Percentiles rank a stretch among this genome's conserved stretches.
Evolutionary conservation across 2,329 filamentous ascomycete genomes (phyloP).

Genomic region (Fusarium tuaranense): DNA sequence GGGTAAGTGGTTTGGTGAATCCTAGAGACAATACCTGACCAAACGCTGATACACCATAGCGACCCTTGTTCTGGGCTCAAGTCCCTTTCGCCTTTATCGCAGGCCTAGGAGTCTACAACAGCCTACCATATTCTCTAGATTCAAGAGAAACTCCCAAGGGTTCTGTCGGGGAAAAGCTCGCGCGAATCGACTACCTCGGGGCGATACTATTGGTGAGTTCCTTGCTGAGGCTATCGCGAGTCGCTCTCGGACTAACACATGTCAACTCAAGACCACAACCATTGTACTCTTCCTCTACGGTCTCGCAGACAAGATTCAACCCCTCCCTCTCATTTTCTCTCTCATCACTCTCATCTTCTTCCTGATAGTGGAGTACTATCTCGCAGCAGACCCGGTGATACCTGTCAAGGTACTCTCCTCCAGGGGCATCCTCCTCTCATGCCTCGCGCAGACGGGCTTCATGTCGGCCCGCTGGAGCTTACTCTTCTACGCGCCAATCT

Average conservation of each 20-base stretch:
- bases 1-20: constrained; percentile 64
- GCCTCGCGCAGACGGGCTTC: constrained; percentile 78
- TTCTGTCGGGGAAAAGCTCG: constrained; percentile 66
- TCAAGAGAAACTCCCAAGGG: constrained; percentile 14
- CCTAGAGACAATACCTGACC: not conserved
- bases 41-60: constrained; percentile 55
- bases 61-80: constrained; percentile 80
- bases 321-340: constrained; percentile 71
- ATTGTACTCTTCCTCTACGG: constrained; percentile 80
- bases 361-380: constrained; percentile 70
- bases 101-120: constrained; percentile 72
- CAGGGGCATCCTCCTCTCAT: constrained; percentile 78
- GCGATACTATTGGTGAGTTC: constrained; percentile 70
- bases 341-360: constrained; percentile 64
- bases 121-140: constrained; percentile 64
- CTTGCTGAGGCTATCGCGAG: not conserved
- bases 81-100: constrained; percentile 71
- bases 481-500: constrained; percentile 84
- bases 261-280: constrained; percentile 63
- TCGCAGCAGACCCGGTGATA: constrained; percentile 78
- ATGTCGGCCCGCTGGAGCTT: constrained; percentile 87
- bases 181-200: constrained; percentile 79
- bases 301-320: constrained; percentile 72
- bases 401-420: constrained; percentile 77
- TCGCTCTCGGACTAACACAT: constrained; percentile 4